Conservation (phyloP, 305 asterid genomes). For the Coffea humblotiana region DNA sequence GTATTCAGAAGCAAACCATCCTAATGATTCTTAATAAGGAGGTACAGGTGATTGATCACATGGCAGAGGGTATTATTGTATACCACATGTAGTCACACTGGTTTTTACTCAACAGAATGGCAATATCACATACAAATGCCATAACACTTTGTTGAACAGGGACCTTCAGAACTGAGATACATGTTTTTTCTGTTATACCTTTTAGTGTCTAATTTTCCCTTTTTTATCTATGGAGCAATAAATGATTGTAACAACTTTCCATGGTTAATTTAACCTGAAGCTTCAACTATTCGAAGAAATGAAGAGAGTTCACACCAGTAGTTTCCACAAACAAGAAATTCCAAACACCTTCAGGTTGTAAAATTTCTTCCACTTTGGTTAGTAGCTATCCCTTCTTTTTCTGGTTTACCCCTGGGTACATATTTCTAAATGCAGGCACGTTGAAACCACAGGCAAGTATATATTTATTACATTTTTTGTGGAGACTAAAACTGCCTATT, state of each 20-base stretch:
- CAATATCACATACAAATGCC: not conserved
- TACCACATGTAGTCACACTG: not conserved
- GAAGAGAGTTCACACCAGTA: not conserved
- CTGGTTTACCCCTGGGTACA: not conserved
- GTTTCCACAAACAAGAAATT: not conserved
- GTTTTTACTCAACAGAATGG: not conserved
- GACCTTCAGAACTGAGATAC: not conserved
- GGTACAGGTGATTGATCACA: not conserved
- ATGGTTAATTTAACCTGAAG: not conserved
- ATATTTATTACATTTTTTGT: not conserved
- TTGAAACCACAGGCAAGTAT: not conserved
- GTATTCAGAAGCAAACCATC: not conserved
- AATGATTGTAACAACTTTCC: not conserved
- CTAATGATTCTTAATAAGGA: not conserved
- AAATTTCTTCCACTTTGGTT: not conserved
- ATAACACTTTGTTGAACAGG: not conserved
- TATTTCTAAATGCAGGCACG: not conserved
- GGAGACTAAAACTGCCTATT: not conserved
- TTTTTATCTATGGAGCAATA: not conserved
- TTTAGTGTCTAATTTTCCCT: not conserved
- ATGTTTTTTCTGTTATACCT: not conserved
- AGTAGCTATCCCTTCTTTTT: not conserved
- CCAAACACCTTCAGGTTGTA: not conserved
- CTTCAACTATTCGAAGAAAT: not conserved
- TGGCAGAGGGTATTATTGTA: not conserved